Conservation (phyloP, 208 protist genomes). For the Crithidia thermophila region DNA sequence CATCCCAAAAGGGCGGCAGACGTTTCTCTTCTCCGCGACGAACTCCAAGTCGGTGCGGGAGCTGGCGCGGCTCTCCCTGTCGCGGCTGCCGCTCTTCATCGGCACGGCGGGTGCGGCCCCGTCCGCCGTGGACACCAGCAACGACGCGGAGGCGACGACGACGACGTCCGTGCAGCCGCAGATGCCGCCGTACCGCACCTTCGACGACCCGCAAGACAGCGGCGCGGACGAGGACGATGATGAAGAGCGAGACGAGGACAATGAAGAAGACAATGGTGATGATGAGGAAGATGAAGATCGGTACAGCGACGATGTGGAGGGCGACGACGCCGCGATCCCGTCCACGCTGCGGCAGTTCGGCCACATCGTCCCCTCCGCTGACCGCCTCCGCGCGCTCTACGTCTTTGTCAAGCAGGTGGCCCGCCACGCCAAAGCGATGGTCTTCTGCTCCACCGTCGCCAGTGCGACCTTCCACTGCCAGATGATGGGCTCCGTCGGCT, state of each 20-base stretch:
- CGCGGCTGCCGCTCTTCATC: conserved; percentile 94
- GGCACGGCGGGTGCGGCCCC: conserved; percentile 62
- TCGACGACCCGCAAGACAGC: conserved; percentile 24
- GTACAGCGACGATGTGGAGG: conserved; percentile 23
- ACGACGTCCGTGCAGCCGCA: background rate
- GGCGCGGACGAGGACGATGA: conserved; percentile 16
- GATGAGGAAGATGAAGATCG: conserved; percentile 15
- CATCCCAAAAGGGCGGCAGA: conserved; percentile 95
- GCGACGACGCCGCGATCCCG: conserved; percentile 66
- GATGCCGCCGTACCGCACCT: conserved; percentile 59
- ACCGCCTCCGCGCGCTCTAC: conserved; percentile 90
- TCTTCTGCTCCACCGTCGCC: conserved; percentile 98
- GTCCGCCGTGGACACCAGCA: conserved; percentile 37
- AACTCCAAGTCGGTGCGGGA: conserved; percentile 92
- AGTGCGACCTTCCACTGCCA: conserved; percentile 98
- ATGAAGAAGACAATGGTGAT: background rate
- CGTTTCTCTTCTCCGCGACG: conserved; percentile 98
- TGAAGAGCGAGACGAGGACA: conserved; percentile 24
- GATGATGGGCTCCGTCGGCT: conserved; percentile 98
- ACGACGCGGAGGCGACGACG: conserved; percentile 10
- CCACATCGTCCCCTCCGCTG: conserved; percentile 69
- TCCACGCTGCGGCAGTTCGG: conserved; percentile 84
- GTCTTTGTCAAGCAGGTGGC: conserved; percentile 98
- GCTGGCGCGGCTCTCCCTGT: conserved; percentile 92
- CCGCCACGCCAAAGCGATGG: conserved; percentile 95